A percentile compares a stretch with the other conserved stretches of the same genome.
phyloP scores from a whole-genome alignment of 495 filamentous ascomycete species.

The Articulospora tetracladia region DNA sequence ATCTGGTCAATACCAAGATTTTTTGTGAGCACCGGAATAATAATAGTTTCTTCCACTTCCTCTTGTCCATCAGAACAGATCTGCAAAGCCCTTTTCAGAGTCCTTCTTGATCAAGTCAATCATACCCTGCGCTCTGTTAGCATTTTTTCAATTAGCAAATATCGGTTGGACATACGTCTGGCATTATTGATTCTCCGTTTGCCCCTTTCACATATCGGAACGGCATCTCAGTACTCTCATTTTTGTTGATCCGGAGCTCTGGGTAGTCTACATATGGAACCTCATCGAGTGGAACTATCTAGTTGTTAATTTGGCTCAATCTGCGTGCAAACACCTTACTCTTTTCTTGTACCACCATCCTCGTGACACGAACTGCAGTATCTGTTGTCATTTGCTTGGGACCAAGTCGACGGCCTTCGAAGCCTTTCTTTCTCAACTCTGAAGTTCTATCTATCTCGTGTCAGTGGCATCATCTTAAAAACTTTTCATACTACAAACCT shows the following conservation, averaged over 20 bases:
- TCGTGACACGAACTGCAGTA: slow-evolving; percentile 90
- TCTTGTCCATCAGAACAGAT: slow-evolving; percentile 61
- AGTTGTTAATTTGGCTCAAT: neutral
- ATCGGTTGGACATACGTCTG: slow-evolving; percentile 56
- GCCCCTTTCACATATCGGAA: slow-evolving; percentile 85
- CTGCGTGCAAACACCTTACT: slow-evolving; percentile 41
- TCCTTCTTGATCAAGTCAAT: slow-evolving; percentile 89
- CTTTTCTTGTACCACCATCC: slow-evolving; percentile 80
- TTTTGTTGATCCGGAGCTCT: slow-evolving; percentile 81
- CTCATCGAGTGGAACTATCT: slow-evolving; percentile 63
- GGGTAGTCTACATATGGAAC: slow-evolving; percentile 84
- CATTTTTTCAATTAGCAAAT: neutral
- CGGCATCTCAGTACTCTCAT: slow-evolving; percentile 94
- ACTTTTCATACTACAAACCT: slow-evolving; percentile 50
- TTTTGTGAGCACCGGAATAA: no score
- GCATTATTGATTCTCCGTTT: slow-evolving; percentile 82
- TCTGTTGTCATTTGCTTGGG: slow-evolving; percentile 98
- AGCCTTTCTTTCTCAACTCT: slow-evolving; percentile 90
- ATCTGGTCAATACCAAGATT: no score
- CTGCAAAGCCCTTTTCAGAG: slow-evolving; percentile 84
- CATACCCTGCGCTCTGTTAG: slow-evolving; percentile 66
- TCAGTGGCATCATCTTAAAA: neutral
- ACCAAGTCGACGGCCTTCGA: slow-evolving; percentile 80
- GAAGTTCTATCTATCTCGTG: slow-evolving; percentile 74
- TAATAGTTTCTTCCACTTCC: no score